Evolutionary conservation across 192 early-diverging fungal genomes (phyloP), one percentile per base, ranked within the genome.

Genomic region (Linnemannia hyalina): DNA sequence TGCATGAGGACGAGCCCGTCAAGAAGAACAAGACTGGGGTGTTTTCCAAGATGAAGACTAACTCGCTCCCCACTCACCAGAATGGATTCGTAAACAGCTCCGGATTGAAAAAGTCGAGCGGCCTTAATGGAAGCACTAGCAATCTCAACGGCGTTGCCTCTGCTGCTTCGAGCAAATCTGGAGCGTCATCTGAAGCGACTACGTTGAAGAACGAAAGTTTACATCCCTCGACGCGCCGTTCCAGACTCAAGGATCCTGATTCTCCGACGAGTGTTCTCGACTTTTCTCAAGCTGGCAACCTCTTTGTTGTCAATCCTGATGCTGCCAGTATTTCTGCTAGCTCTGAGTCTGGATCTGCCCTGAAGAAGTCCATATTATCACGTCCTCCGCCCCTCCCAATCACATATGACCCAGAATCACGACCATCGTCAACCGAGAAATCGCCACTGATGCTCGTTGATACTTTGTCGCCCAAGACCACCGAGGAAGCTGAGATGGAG

Each of bases 291-390:
- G 84, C 79, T 40, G 79, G 79, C 15, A 86, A 49, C 32, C 80
- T 86, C 13, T 86, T 86, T 54, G 84, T 86, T n/a, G 84, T 86
- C n/a, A 86, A 86, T 55, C 84, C 84, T 22, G 84, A 86, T 54
- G 23, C 57, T 15, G 41, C 55, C 6, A 74, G 83, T 42, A 46
- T 70, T 52, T 26, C 11, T 16, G 29, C 44, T 20, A 54, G 22
- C 2, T 71, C 79, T 3, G 84, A 63, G 15, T 9, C 65, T 13
- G 38, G 44, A 4, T 78, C 77, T 2, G 20, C 63, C 15, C 3
- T 68, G 52, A 80, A 32, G 32, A 52, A 41, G 11, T 68, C 41
- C 1, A 0, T 70, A 4, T 26, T 40, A 0, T 7, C 40, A 29
- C 38, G 26, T 15, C 32, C 77, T 4, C 46, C 70, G 29, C 32